Conservation (phyloP, 139 green algal species). For the Nannochloris sp. region DNA sequence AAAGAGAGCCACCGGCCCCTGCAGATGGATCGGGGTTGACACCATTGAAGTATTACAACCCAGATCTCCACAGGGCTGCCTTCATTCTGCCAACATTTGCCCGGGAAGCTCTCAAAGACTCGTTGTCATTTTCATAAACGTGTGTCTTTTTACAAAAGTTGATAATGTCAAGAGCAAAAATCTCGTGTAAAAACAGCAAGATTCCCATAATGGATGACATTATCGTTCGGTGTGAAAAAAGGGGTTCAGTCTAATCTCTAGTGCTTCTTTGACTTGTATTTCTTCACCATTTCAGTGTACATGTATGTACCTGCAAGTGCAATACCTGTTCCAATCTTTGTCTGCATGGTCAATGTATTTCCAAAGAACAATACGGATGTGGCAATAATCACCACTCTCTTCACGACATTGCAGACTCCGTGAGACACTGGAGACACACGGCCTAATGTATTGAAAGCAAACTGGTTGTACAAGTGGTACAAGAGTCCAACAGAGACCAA, state of each 20-base stretch:
- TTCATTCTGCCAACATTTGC: slow-evolving; percentile 92
- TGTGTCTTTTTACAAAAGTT: slow-evolving; percentile 3
- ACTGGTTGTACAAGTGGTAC: slow-evolving; percentile 99
- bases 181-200: background rate
- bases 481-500: slow-evolving; percentile 86
- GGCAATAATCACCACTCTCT: slow-evolving; percentile 95
- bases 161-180: slow-evolving; percentile 5
- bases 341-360: slow-evolving; percentile 79
- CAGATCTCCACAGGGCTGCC: slow-evolving; percentile 71
- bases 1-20: slow-evolving; percentile 27
- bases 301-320: slow-evolving; percentile 68
- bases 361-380: slow-evolving; percentile 72
- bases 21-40: slow-evolving; percentile 9
- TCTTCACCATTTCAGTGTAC: slow-evolving; percentile 56
- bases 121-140: slow-evolving; percentile 24
- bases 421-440: slow-evolving; percentile 92
- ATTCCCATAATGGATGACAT: background rate
- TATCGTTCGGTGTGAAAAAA: background rate
- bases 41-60: slow-evolving; percentile 78
- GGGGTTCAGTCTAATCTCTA: background rate
- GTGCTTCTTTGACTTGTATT: slow-evolving; percentile 11
- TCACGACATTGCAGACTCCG: slow-evolving; percentile 99
- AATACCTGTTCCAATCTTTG: slow-evolving; percentile 50
- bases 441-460: slow-evolving; percentile 96
- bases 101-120: slow-evolving; percentile 43